These are phyloP conservation scores for Eremothecium gossypii DNA, from an alignment of 1,139 yeast genomes.

Conservation along the genomic window DNA sequence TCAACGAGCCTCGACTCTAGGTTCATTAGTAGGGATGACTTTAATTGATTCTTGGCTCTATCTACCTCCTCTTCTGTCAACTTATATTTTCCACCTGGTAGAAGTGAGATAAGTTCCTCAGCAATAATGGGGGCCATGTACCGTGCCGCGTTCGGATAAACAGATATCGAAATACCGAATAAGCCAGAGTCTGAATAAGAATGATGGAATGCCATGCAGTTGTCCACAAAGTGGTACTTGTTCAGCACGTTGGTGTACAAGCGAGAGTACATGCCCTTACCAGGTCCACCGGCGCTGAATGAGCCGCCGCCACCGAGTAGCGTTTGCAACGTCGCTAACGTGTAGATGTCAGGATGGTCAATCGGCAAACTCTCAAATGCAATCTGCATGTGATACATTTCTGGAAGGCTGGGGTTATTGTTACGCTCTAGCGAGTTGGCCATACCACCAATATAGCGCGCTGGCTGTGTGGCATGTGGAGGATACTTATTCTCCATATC, in stretches of 20 bases:
- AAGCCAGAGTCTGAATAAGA: constrained; percentile 85
- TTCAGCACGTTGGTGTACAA: constrained; percentile 85
- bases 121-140: constrained; percentile 75
- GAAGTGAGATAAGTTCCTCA: constrained; percentile 58
- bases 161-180: constrained; percentile 80
- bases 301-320: constrained; percentile 97
- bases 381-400: constrained; percentile 75
- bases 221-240: constrained; percentile 85
- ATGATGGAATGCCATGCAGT: constrained; percentile 82
- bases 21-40: constrained; percentile 86
- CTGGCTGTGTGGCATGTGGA: constrained; percentile 33
- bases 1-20: constrained; percentile 86
- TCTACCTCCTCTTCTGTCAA: constrained; percentile 63
- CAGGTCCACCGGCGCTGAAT: constrained; percentile 99
- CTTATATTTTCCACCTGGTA: constrained; percentile 45
- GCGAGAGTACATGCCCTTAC: constrained; percentile 96
- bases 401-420: constrained; percentile 67
- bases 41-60: constrained; percentile 87
- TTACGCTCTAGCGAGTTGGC: constrained; percentile 58
- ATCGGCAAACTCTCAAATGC: constrained; percentile 86
- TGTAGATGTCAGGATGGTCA: constrained; percentile 78
- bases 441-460: constrained; percentile 75
- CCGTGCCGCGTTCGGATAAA: constrained; percentile 79
- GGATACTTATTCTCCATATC: constrained; percentile 39
- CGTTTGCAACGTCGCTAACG: constrained; percentile 83